Percentiles rank a stretch among this genome's conserved stretches.
Evolutionary conservation across 2,329 filamentous ascomycete species (phyloP).

Genomic region (Exophiala bonariae): DNA sequence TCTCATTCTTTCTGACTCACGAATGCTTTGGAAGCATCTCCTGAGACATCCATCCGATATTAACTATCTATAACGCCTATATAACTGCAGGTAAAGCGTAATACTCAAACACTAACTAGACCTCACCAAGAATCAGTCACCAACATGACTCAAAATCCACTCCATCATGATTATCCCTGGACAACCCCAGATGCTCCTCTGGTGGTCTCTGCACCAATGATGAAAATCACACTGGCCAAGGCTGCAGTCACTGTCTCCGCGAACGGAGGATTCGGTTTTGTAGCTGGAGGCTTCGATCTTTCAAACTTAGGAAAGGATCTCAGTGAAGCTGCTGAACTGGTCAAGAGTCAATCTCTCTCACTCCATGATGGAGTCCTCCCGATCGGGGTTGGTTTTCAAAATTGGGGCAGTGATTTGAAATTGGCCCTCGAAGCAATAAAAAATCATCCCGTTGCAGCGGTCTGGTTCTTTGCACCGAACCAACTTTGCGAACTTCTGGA

Average conservation of each 20-base stretch:
- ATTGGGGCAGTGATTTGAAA: conserved; percentile 37
- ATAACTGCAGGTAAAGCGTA: no score
- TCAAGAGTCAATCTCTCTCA: conserved; percentile 21
- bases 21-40: no score
- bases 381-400: conserved; percentile 42
- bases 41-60: no score
- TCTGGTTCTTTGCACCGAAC: conserved; percentile 42
- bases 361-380: conserved; percentile 31
- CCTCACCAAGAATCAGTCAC: neutral
- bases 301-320: conserved; percentile 33
- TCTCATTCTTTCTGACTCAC: no score
- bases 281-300: conserved; percentile 56
- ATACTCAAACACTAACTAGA: no score
- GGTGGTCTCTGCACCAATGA: conserved; percentile 68
- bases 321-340: conserved; percentile 29
- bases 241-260: conserved; percentile 62
- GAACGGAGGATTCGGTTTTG: conserved; percentile 56
- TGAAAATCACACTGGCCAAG: conserved; percentile 56
- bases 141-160: conserved; percentile 11
- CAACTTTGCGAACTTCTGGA: conserved; percentile 35
- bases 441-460: conserved; percentile 37
- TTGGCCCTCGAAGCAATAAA: conserved; percentile 31
- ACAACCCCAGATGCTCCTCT: conserved; percentile 50
- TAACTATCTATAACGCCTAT: no score
- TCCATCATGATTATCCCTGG: conserved; percentile 56